phyloP scores from a whole-genome alignment of 1,139 yeast genomes.

The Nakaseomyces glabratus region DNA sequence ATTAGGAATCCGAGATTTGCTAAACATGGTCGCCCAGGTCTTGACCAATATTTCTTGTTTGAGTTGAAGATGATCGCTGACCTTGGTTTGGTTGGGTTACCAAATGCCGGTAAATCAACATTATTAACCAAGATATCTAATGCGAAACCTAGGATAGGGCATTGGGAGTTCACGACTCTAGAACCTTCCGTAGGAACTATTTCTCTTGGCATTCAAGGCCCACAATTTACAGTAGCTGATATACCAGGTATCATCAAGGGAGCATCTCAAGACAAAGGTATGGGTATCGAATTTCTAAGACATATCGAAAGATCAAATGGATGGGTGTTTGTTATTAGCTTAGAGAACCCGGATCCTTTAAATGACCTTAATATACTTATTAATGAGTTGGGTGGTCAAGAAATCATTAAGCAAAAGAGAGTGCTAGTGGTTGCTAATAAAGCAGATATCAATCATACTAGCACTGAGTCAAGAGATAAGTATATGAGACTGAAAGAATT shows the following conservation, averaged over 20 bases:
- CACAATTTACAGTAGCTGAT: constrained; percentile 88
- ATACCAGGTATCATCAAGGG: constrained; percentile 93
- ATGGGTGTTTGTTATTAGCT: constrained; percentile 72
- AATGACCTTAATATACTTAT: constrained; percentile 53
- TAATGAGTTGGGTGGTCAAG: constrained; percentile 65
- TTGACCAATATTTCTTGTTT: constrained; percentile 59
- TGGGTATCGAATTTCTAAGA: constrained; percentile 86
- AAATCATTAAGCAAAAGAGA: constrained; percentile 38
- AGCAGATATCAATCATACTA: constrained; percentile 57
- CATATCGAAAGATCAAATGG: constrained; percentile 91
- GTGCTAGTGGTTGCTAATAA: constrained; percentile 81
- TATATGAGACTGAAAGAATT: constrained; percentile 38
- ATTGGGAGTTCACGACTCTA: constrained; percentile 93
- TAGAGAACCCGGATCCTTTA: constrained; percentile 56
- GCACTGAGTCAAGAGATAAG: constrained; percentile 34
- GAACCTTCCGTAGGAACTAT: constrained; percentile 91
- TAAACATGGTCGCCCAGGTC: constrained; percentile 64
- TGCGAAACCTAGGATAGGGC: constrained; percentile 88
- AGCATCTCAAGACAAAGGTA: constrained; percentile 75
- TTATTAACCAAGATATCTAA: constrained; percentile 77
- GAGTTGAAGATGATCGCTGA: constrained; percentile 88
- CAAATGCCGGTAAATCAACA: constrained; percentile 95
- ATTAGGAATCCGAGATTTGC: constrained; percentile 86
- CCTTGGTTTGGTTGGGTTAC: constrained; percentile 86
- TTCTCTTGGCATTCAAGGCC: constrained; percentile 51